Evolutionary conservation across 805 yeast species (phyloP), one percentile per base, ranked within the genome.

Genomic region (Metschnikowia borealis): DNA sequence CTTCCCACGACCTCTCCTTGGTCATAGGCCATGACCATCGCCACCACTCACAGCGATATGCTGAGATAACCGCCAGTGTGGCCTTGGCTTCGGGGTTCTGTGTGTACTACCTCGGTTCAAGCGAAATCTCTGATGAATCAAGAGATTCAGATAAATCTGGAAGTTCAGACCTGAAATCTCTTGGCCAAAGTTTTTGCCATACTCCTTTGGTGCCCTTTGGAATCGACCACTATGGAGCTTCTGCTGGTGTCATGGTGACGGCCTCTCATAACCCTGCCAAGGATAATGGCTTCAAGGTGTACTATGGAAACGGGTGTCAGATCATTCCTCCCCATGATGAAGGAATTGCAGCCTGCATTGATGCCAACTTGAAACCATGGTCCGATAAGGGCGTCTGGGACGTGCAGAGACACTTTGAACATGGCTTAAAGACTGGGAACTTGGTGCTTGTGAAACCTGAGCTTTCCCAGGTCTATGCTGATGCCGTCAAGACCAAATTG

Each of bases 21-120:
- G 96, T 90, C 0, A 71, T 92, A 38, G 98, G 98, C 0, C 90
- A 90, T 68, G 99, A 92, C 64, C 98, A 94, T 66, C 75, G 99
- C 35, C 84, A 79, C 67, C 79, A 89, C 60, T 92, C 98, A 0
- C 73, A 73, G 51, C 71, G 83, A 50, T 92, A 87, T 72, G 97
- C 97, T 2, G 79, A 81, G 48, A 74, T 90, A 15, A 79, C 96
- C 0, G 90, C 90, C 0, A 75, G 85, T 42, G 89, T 83, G 1
- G 94, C 95, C 48, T 60, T 88, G 8, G 57, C 74, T 14, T 70
- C 75, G 14, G 96, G 96, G 0, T 82, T 87, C 58, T 78, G 71
- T 46, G 96, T 92, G 1, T 81, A 80, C 64, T 83, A 74, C 55
- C 67, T 87, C 43, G 84, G 84, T 1, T 60, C 64, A 17, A 63